phyloP scores from a whole-genome alignment of 768 basidiomycete genomes.

The Suillus brevipes region DNA sequence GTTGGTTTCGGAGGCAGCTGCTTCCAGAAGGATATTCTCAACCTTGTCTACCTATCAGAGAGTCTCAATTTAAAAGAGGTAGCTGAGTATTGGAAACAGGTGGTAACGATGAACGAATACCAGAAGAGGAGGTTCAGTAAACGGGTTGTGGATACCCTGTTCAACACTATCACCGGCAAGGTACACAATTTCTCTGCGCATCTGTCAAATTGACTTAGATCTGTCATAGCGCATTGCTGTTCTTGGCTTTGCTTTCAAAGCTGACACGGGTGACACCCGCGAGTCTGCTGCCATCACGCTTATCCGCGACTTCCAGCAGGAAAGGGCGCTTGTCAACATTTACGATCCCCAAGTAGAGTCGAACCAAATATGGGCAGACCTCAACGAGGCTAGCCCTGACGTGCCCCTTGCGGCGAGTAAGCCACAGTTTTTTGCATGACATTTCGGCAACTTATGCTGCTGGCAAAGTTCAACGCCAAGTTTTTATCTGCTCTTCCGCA shows the following conservation, averaged over 20 bases:
- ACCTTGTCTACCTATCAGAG: conserved; percentile 96
- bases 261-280: conserved; percentile 98
- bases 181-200: conserved; percentile 38
- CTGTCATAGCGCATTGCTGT: conserved; percentile 80
- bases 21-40: conserved; percentile 99
- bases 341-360: conserved; percentile 91
- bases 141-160: conserved; percentile 94
- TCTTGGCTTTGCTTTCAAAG: conserved; percentile 98
- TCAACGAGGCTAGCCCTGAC: conserved; percentile 66
- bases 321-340: conserved; percentile 82
- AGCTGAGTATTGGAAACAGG: conserved; percentile 95
- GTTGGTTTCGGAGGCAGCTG: conserved; percentile 98
- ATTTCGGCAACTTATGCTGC: conserved; percentile 1
- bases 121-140: conserved; percentile 96
- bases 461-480: conserved; percentile 78
- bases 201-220: background rate
- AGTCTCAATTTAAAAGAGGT: conserved; percentile 95
- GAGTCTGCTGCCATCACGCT: conserved; percentile 95
- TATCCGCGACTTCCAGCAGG: conserved; percentile 89
- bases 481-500: conserved; percentile 74
- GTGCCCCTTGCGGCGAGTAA: conserved; percentile 65
- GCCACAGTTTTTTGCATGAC: conserved; percentile 25
- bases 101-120: conserved; percentile 98
- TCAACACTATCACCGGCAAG: conserved; percentile 98
- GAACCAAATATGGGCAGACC: conserved; percentile 84